Conservation (phyloP, 768 basidiomycete genomes). For the Amyloporia xantha region DNA sequence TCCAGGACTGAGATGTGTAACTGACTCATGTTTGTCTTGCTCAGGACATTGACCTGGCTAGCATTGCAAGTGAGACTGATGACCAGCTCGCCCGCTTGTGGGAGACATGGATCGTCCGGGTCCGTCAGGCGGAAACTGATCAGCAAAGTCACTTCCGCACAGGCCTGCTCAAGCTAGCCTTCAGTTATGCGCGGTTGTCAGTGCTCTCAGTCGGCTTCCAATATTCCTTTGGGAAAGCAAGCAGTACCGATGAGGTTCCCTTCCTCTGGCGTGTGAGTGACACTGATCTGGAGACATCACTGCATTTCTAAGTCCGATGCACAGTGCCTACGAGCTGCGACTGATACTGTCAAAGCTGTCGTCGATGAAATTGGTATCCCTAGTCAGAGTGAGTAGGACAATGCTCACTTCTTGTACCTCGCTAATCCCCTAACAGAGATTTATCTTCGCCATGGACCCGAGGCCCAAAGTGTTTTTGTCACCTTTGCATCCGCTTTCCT, state of each 20-base stretch:
- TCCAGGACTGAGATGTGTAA: background rate
- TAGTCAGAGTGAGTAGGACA: slow-evolving; percentile 11
- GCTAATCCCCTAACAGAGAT: slow-evolving; percentile 29
- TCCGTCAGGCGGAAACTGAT: slow-evolving; percentile 46
- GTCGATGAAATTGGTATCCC: slow-evolving; percentile 24
- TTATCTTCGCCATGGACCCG: slow-evolving; percentile 68
- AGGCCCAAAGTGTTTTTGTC: slow-evolving; percentile 72
- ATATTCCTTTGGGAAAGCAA: slow-evolving; percentile 26
- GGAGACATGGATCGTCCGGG: slow-evolving; percentile 46
- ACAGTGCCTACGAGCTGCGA: slow-evolving; percentile 20
- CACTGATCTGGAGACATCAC: too few relatives aligned
- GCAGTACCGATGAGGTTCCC: slow-evolving; percentile 21
- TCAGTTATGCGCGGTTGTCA: slow-evolving; percentile 32
- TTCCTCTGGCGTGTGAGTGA: slow-evolving; percentile 21
- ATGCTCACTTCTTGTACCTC: background rate
- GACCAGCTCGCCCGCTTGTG: slow-evolving; percentile 56
- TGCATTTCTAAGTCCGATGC: background rate
- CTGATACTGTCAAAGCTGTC: slow-evolving; percentile 24
- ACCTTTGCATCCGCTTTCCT: slow-evolving; percentile 81
- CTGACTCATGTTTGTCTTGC: background rate
- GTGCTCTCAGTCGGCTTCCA: slow-evolving; percentile 39
- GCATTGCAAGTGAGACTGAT: slow-evolving; percentile 58
- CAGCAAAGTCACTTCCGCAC: slow-evolving; percentile 36
- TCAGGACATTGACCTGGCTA: slow-evolving; percentile 50
- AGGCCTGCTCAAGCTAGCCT: slow-evolving; percentile 19